A percentile compares a stretch with the other conserved stretches of the same genome.
phyloP scores from a whole-genome alignment of 2,329 filamentous ascomycete genomes.

The Chaetomium olivaceum region DNA sequence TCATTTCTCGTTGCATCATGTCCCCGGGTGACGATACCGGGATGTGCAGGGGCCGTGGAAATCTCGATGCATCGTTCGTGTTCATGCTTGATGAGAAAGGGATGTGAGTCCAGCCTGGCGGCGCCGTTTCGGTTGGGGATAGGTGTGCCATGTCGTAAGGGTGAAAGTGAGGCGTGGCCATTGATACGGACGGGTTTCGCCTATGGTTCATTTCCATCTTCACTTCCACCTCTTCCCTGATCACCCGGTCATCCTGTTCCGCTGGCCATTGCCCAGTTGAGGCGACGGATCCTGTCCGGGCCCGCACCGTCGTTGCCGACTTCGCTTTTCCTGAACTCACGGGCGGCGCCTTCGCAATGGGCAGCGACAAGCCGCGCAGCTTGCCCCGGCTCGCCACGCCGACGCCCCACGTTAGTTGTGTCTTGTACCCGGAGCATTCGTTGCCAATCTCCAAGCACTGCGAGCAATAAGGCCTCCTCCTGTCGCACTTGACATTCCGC shows the following conservation, averaged over 20 bases:
- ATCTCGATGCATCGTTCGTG: conserved; percentile 46
- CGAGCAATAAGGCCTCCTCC: conserved; percentile 89
- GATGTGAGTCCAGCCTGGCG: conserved; percentile 50
- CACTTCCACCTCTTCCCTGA: conserved; percentile 41
- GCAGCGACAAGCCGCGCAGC: conserved; percentile 81
- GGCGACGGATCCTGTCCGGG: conserved; percentile 48
- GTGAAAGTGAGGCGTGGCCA: conserved; percentile 41
- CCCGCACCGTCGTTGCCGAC: conserved; percentile 41
- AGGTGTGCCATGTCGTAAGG: conserved; percentile 55
- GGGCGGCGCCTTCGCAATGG: conserved; percentile 62
- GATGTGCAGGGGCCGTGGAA: conserved; percentile 40
- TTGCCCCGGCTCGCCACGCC: conserved; percentile 95
- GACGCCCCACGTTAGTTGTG: conserved; percentile 93
- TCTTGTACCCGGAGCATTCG: conserved; percentile 95
- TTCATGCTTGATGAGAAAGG: conserved; percentile 48
- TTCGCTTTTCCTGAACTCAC: conserved; percentile 53
- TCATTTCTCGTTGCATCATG: conserved; percentile 50
- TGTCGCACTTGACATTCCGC: conserved; percentile 81
- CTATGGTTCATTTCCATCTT: conserved; percentile 31
- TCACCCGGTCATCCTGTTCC: conserved; percentile 31
- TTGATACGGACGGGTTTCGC: conserved; percentile 47
- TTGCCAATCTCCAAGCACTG: conserved; percentile 89
- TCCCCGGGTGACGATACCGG: conserved; percentile 46
- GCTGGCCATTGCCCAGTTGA: conserved; percentile 43
- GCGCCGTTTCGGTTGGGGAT: conserved; percentile 48